Conservation (phyloP, 371 early-diverging fungal genomes). For the Zopfochytrium polystomum region DNA sequence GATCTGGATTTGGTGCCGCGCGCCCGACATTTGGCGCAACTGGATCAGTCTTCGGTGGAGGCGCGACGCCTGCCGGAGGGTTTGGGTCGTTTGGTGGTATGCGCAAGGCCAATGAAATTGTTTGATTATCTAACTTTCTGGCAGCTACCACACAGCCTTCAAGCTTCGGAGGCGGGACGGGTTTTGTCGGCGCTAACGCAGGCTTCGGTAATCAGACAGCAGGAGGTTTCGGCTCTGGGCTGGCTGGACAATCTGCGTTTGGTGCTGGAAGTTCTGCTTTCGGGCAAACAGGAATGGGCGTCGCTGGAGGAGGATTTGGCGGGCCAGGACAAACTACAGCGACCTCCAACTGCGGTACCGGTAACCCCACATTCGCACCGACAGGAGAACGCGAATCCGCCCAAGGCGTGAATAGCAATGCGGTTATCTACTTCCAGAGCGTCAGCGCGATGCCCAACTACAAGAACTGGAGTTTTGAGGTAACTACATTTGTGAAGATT, state of each 20-base stretch:
- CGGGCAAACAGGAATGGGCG: no score
- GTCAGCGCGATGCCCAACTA: constrained; percentile 92
- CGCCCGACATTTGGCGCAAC: no score
- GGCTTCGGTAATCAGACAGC: constrained; percentile 52
- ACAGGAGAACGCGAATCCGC: constrained; percentile 65
- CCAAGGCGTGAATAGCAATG: constrained; percentile 45
- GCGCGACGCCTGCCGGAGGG: no score
- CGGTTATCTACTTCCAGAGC: constrained; percentile 60
- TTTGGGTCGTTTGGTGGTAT: no score
- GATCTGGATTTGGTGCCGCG: constrained; percentile 2
- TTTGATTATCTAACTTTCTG: not conserved
- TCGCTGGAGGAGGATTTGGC: constrained; percentile 29
- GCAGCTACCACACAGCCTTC: not conserved
- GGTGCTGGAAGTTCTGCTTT: no score
- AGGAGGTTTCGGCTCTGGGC: constrained; percentile 41
- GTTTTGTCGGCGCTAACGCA: constrained; percentile 20
- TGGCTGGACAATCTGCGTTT: constrained; percentile 11
- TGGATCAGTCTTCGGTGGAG: no score
- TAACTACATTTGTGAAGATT: constrained; percentile 20
- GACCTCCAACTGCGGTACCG: constrained; percentile 63
- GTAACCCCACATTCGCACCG: constrained; percentile 67
- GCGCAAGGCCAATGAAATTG: no score
- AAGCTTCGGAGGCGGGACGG: constrained; percentile 49
- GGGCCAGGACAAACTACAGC: constrained; percentile 43
- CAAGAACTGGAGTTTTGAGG: constrained; percentile 77